These are phyloP conservation scores for Inga leiocalycina DNA, from an alignment of 306 rosid genomes.

Conservation along the genomic window DNA sequence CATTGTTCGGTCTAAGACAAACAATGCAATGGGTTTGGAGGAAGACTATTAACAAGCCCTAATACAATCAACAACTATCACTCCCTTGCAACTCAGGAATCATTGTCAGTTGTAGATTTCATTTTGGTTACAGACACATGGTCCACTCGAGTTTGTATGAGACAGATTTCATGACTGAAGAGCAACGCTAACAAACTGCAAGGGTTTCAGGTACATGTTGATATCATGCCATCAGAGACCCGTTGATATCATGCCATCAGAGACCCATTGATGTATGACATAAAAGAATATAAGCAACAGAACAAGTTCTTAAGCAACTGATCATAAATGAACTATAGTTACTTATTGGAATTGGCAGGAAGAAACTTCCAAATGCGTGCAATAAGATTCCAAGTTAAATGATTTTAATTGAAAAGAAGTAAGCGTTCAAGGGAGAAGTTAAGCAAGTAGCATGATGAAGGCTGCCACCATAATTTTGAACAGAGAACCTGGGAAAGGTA, in stretches of 20 bases:
- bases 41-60: conserved; percentile 1
- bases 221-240: conserved; percentile 10
- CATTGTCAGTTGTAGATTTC: conserved; percentile 27
- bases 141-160: conserved; percentile 1
- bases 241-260: conserved; percentile 9
- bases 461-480: conserved; percentile 6
- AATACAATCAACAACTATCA: conserved; percentile 5
- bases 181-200: conserved; percentile 8
- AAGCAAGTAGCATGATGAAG: neutral
- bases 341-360: neutral
- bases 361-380: conserved; percentile 19
- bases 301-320: conserved; percentile 17
- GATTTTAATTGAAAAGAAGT: conserved; percentile 2
- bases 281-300: neutral
- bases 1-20: neutral
- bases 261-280: conserved; percentile 6
- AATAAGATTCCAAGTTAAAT: conserved; percentile 5
- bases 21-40: conserved; percentile 9
- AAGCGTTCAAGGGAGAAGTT: neutral
- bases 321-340: conserved; percentile 6
- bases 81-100: conserved; percentile 4
- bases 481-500: neutral
- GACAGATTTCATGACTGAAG: conserved; percentile 20
- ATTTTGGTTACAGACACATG: conserved; percentile 25
- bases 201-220: conserved; percentile 10